Evolutionary conservation across 108 stramenopile species (phyloP), one percentile per base, ranked within the genome.

Genomic region (Cafeteria roenbergensis): DNA sequence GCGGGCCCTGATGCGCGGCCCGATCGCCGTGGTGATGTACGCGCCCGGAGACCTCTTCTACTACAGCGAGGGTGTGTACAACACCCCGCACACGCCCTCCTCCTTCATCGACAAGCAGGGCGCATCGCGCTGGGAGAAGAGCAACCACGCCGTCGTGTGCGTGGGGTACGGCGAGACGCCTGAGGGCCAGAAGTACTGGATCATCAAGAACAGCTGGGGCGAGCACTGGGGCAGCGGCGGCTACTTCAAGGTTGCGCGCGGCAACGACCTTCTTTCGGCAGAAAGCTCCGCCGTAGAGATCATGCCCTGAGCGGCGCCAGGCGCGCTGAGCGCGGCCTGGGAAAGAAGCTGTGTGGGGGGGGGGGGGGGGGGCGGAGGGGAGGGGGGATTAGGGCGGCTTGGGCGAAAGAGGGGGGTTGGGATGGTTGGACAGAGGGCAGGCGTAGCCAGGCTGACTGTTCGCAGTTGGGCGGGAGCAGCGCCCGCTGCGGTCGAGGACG

Each of bases 201-300:
- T 71, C 34, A 55, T 73, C 34, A 72, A 72, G 61, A 76, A 76
- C 67, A 62, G 58, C 51, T 76, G 75, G 75, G 71, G 71, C 31
- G 24, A 20, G 24, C 21, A 66, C 22, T 76, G 71, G 71, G 75
- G 71, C 17, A 56, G 64, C 25, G 27, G 54, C 36, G 75, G 75
- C 17, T 76, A 64, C 51, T n/a, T 64, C 34, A 27, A 26, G 48
- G 70, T 75, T 26, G 32, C 29, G 65, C 71, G 75, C 28, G 68
- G 68, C 30, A 21, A 34, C 32, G 27, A 65, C 42, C 12, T 48
- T 48, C 6, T 48, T 17, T 6, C 42, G 42, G 42, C 17, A 17
- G 42, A 48, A 17, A 12, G 12, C 42, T 12, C 12, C 42, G 42
- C 42, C 42, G 17, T 17, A 12, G 42, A 48, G 42, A 6, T 48